These are phyloP conservation scores for Cyberlindnera petersonii DNA, from an alignment of 805 yeast genomes.

Conservation along the genomic window DNA sequence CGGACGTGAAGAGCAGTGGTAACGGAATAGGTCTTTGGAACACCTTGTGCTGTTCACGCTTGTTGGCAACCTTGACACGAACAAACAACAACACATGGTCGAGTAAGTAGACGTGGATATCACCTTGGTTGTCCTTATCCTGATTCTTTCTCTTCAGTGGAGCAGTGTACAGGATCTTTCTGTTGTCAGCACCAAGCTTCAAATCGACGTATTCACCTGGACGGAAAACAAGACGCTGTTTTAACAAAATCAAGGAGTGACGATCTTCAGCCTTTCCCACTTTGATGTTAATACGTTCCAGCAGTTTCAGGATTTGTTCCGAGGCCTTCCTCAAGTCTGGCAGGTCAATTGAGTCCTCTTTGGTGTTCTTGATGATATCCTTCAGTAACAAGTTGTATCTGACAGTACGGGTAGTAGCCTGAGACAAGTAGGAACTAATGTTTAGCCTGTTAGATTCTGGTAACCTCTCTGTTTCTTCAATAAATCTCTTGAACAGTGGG, in stretches of 20 bases:
- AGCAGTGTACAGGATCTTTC: slow-evolving; percentile 77
- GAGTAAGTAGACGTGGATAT: slow-evolving; percentile 78
- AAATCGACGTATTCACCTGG: slow-evolving; percentile 84
- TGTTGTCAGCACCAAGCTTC: slow-evolving; percentile 75
- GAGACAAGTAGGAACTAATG: slow-evolving; percentile 86
- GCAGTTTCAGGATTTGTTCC: slow-evolving; percentile 67
- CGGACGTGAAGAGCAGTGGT: slow-evolving; percentile 67
- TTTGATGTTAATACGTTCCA: slow-evolving; percentile 68
- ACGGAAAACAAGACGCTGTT: slow-evolving; percentile 76
- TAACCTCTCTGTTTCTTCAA: slow-evolving; percentile 82
- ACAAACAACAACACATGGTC: slow-evolving; percentile 87
- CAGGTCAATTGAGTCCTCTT: slow-evolving; percentile 64
- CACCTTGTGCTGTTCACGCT: slow-evolving; percentile 87
- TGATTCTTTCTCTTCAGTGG: slow-evolving; percentile 70
- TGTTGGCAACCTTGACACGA: slow-evolving; percentile 79
- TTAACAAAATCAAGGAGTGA: slow-evolving; percentile 80
- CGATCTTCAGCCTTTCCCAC: slow-evolving; percentile 95
- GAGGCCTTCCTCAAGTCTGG: slow-evolving; percentile 64
- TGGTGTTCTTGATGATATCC: slow-evolving; percentile 79
- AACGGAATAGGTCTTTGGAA: slow-evolving; percentile 85
- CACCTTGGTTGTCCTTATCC: slow-evolving; percentile 69
- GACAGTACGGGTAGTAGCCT: slow-evolving; percentile 95
- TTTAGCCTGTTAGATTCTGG: slow-evolving; percentile 88
- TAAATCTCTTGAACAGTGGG: slow-evolving; percentile 87
- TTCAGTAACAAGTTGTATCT: slow-evolving; percentile 82